These are phyloP conservation scores for Fusarium coffeatum DNA, from an alignment of 2,329 filamentous ascomycete genomes.

Conservation along the genomic window DNA sequence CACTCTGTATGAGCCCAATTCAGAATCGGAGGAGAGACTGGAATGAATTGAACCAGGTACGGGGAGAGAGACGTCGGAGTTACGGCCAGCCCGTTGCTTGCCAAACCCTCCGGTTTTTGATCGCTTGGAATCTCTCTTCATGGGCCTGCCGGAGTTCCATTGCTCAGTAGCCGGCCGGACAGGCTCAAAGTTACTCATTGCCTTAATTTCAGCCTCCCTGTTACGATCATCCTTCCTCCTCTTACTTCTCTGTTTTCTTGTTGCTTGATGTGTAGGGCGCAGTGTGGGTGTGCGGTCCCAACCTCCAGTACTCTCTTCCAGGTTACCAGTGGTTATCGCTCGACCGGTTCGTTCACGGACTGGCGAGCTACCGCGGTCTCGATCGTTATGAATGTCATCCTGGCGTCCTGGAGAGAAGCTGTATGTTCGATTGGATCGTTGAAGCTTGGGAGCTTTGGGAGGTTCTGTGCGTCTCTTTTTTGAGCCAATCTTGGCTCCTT, in stretches of 20 bases:
- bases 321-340: conserved; percentile 22
- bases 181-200: conserved; percentile 79
- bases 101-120: conserved; percentile 64
- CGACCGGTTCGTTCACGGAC: conserved; percentile 40
- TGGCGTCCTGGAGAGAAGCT: conserved; percentile 72
- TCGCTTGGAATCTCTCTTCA: conserved; percentile 74
- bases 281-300: conserved; percentile 61
- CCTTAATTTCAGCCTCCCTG: conserved; percentile 87
- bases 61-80: conserved; percentile 81
- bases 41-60: conserved; percentile 80
- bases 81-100: conserved; percentile 68
- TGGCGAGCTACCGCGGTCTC: conserved; percentile 33
- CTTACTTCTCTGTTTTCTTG: conserved; percentile 78
- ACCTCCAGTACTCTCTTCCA: conserved; percentile 23
- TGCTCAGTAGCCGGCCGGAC: conserved; percentile 70
- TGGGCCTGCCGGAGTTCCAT: conserved; percentile 68
- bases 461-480: conserved; percentile 60
- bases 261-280: conserved; percentile 70
- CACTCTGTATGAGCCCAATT: conserved; percentile 79
- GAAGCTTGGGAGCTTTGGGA: conserved; percentile 62
- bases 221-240: conserved; percentile 79
- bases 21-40: conserved; percentile 78
- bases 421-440: conserved; percentile 63
- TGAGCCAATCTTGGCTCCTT: conserved; percentile 47
- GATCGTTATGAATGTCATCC: conserved; percentile 62